Evolutionary conservation across 2,329 filamentous ascomycete species (phyloP), one percentile per base, ranked within the genome.

Genomic region (Gaeumannomyces tritici): DNA sequence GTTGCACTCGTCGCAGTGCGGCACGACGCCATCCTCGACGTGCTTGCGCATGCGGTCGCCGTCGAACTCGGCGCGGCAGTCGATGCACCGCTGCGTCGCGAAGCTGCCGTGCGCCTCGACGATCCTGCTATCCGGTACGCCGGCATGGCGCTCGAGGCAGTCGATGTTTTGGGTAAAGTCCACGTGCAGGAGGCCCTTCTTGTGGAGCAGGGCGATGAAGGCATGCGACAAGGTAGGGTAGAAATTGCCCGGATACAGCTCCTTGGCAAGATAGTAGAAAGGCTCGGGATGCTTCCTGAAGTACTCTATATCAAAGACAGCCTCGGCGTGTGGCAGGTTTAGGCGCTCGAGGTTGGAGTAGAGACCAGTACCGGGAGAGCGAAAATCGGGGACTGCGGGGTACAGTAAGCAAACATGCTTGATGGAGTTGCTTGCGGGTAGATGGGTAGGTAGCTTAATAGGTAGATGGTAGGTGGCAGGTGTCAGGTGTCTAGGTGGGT

Each of bases 141-240:
- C 95, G 15, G 93, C 95, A 67, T 85, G 82, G 27, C 93, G 85
- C 76, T 99, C 95, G 15, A 99, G 82, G 70, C 92, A 96, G 76
- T 99, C 95, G 67, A 99, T 98, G 71, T 99, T 99, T 72, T 99
- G 95, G 0, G 95, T 97, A 74, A 98, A 99, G 61, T 95, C 84
- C 79, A 92, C 95, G 67, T 89, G 78, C 28, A 99, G 78, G 55
- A 93, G 78, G 4, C 85, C 86, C 75, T 96, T 96, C 64, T 87
- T 79, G 63, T 93, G 83, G 21, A 98, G 85, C 28, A 99, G 79
- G 18, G 86, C 82, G 69, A 99, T 87, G 75, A 99, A 99, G 47
- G 85, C 88, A 75, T 99, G 95, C 2, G 92, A 89, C 62, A 98
- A 80, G 1, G 95, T 99, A 0, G 95, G 95, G 62, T 88, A 82